Percentiles rank a stretch among this genome's conserved stretches.
Conservation (phyloP, 257 asterid genomes). For the Solanum clarkiae region DNA sequence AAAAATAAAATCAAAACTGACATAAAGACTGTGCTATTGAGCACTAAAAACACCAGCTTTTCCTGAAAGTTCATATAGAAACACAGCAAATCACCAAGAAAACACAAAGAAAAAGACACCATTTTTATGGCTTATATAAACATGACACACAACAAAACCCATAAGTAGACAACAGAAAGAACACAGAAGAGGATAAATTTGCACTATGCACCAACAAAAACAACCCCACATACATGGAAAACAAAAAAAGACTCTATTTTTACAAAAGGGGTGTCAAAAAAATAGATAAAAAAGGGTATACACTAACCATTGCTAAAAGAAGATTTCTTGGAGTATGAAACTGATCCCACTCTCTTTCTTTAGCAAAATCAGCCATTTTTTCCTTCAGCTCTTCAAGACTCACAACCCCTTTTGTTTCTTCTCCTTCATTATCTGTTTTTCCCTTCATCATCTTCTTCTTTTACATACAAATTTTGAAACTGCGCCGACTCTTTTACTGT, state of each 20-base stretch:
- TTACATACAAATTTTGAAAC: neutral
- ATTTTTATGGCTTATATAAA: neutral
- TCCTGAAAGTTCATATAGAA: neutral
- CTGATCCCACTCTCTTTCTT: slow-evolving; percentile 52
- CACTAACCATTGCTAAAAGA: slow-evolving; percentile 40
- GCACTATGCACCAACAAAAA: neutral
- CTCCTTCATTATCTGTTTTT: neutral
- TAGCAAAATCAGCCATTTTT: slow-evolving; percentile 36
- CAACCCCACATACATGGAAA: neutral
- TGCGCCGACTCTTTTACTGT: neutral
- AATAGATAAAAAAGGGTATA: neutral
- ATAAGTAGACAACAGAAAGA: neutral
- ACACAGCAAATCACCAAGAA: neutral
- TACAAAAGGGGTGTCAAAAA: neutral
- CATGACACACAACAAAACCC: neutral
- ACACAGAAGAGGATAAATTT: neutral
- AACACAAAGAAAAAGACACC: neutral
- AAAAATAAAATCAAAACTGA: neutral
- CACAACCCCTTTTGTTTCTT: slow-evolving; percentile 8
- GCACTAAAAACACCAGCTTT: neutral
- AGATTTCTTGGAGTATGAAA: slow-evolving; percentile 56
- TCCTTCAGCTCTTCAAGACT: slow-evolving; percentile 27
- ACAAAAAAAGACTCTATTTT: neutral
- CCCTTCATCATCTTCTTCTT: neutral
- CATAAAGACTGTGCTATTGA: neutral